These are phyloP conservation scores for Cadophora sp. DNA, from an alignment of 2,329 filamentous ascomycete genomes.

Conservation along the genomic window DNA sequence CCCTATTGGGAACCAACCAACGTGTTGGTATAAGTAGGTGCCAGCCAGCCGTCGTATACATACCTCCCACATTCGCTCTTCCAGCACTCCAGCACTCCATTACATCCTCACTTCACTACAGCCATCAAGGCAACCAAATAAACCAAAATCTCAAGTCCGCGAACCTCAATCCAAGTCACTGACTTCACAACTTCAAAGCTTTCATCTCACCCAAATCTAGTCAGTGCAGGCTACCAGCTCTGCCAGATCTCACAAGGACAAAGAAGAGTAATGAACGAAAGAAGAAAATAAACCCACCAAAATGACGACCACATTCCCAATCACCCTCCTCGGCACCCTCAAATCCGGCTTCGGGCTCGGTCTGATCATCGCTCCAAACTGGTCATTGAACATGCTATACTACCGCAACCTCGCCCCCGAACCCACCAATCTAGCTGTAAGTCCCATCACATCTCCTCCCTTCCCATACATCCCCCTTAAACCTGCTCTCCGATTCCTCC, in stretches of 20 bases:
- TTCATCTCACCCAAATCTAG: too few relatives aligned
- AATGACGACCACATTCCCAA: not conserved
- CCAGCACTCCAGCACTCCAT: not conserved
- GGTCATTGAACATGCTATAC: not conserved
- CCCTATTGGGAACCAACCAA: not conserved
- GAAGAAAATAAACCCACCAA: not conserved
- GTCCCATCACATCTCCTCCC: not conserved
- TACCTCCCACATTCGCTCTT: not conserved
- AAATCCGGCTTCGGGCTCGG: not conserved
- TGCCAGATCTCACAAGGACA: too few relatives aligned
- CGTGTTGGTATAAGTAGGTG: not conserved
- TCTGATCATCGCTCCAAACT: constrained; percentile 1
- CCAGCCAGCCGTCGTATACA: not conserved
- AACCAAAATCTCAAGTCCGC: not conserved
- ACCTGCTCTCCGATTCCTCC: not conserved
- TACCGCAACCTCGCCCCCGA: not conserved
- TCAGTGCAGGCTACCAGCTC: too few relatives aligned
- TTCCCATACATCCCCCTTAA: not conserved
- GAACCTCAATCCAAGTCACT: not conserved
- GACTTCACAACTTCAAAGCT: not conserved
- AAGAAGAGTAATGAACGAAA: too few relatives aligned
- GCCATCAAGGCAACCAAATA: not conserved
- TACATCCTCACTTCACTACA: not conserved
- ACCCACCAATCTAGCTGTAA: constrained; percentile 8
- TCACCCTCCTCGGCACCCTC: constrained; percentile 23